phyloP scores from a whole-genome alignment of 2,329 filamentous ascomycete species.

The Penicillium sp. region DNA sequence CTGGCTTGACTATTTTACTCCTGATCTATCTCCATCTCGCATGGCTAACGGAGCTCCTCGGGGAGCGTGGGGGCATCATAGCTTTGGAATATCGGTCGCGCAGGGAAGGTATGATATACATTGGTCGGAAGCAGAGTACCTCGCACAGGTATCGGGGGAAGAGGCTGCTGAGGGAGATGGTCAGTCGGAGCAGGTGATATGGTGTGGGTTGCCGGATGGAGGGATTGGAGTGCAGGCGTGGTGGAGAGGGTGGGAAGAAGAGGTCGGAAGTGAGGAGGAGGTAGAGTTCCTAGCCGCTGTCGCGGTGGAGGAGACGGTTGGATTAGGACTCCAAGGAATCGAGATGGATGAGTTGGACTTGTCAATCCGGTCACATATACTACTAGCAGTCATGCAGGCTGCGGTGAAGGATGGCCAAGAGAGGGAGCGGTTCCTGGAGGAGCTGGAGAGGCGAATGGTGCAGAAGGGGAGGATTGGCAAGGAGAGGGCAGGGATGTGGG shows the following conservation, averaged over 20 bases:
- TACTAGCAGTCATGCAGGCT: conserved; percentile 26
- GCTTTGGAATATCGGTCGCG: conserved; percentile 18
- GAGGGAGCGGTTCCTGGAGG: conserved; percentile 20
- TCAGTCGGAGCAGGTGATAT: conserved; percentile 17
- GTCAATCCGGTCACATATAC: conserved; percentile 23
- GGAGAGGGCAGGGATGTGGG: conserved; percentile 21
- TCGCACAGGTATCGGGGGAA: conserved; percentile 15
- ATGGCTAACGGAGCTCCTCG: conserved; percentile 4
- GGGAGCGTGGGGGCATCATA: conserved; percentile 14
- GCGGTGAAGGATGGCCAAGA: conserved; percentile 17
- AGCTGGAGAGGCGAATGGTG: conserved; percentile 25
- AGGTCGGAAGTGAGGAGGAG: conserved; percentile 27
- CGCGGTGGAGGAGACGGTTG: conserved; percentile 24
- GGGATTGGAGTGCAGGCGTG: conserved; percentile 19
- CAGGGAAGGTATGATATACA: conserved; percentile 23
- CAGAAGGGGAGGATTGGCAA: conserved; percentile 17
- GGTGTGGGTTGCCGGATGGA: conserved; percentile 28
- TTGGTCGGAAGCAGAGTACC: conserved; percentile 18
- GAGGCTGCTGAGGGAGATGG: conserved; percentile 17
- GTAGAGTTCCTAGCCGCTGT: conserved; percentile 26
- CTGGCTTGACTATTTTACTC: conserved; percentile 23
- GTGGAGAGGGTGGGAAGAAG: conserved; percentile 27
- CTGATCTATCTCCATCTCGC: conserved; percentile 6
- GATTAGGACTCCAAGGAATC: conserved; percentile 11
- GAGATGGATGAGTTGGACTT: conserved; percentile 22